Evolutionary conservation across 2,329 filamentous ascomycete genomes (phyloP), one percentile per base, ranked within the genome.

Genomic region (Paecilomyces sp.): DNA sequence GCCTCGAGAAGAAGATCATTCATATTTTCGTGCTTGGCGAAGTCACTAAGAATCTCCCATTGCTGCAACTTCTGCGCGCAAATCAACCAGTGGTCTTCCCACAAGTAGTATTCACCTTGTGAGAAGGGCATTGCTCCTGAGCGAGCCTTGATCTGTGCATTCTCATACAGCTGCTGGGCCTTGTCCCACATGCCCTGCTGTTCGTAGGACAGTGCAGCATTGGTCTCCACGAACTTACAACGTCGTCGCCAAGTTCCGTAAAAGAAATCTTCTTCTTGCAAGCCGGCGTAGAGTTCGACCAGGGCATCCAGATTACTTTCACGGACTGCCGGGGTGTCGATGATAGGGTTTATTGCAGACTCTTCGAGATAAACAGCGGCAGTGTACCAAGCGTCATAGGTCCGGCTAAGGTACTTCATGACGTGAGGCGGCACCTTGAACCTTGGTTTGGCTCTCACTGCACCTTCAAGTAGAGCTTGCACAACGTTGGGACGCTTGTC

Each of bases 171-270:
- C 70, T 90, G 90, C 77, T 99, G 95, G 1, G 95, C 92, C 76
- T 97, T 97, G 69, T 99, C 94, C 95, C 94, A 99, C 85, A 97
- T 96, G 55, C 94, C 94, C 68, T 96, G 96, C 72, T 99, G 95
- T 77, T 99, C 95, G 67, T 97, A 99, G 0, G 94, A 99, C 7
- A 99, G 80, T 1, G 92, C 94, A 13, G 94, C 91, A 71, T 99
- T 99, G 8, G 92, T 97, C 79, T 99, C 95, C 5, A 99, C 89
- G 70, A 96, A 99, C 65, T 96, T 91, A 73, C 92, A 96, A 54
- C 94, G 88, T 59, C 94, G 87, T 61, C 94, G 87, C 94, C 94
- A 99, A 0, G 92, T 95, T 8, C 94, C 94, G 65, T 99, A 97
- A 74, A 97, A 99, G 55, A 99, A 81, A 72, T 99, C 94, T 56